phyloP scores from a whole-genome alignment of 2,329 filamentous ascomycete species.

The Pseudogymnoascus verrucosus region DNA sequence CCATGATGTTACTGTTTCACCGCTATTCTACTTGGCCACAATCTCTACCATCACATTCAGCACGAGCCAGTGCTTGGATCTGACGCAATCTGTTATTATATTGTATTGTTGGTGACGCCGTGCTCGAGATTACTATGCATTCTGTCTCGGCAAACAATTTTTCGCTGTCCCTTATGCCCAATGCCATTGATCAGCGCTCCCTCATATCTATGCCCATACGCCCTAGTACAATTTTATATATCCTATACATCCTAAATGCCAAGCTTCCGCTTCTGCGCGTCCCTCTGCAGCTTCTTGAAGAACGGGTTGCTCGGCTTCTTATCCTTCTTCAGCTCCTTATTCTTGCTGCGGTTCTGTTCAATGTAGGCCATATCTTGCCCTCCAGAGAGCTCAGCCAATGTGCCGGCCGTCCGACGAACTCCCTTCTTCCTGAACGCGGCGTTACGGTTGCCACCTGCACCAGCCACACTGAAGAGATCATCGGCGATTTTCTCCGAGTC shows the following conservation, averaged over 20 bases:
- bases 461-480: slow-evolving; percentile 52
- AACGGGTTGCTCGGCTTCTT: slow-evolving; percentile 49
- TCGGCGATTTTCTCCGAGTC: slow-evolving; percentile 64
- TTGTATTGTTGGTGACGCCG: background rate
- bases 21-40: background rate
- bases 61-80: background rate
- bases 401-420: slow-evolving; percentile 74
- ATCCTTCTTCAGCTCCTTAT: slow-evolving; percentile 58
- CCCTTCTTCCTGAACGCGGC: slow-evolving; percentile 42
- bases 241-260: slow-evolving; percentile 22
- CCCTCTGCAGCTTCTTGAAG: slow-evolving; percentile 58
- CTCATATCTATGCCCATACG: background rate
- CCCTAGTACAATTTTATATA: background rate
- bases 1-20: background rate
- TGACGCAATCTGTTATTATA: slow-evolving; percentile 6
- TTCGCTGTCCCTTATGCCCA: background rate
- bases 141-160: background rate
- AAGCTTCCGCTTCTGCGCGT: slow-evolving; percentile 49
- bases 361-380: slow-evolving; percentile 97
- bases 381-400: slow-evolving; percentile 76
- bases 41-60: background rate
- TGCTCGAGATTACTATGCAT: background rate
- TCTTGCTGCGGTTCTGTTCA: slow-evolving; percentile 68
- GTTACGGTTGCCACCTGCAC: slow-evolving; percentile 24
- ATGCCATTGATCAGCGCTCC: background rate